A percentile compares a stretch with the other conserved stretches of the same genome.
Evolutionary conservation across 352 stramenopile species (phyloP).

Genomic region (Phytopythium montanum): DNA sequence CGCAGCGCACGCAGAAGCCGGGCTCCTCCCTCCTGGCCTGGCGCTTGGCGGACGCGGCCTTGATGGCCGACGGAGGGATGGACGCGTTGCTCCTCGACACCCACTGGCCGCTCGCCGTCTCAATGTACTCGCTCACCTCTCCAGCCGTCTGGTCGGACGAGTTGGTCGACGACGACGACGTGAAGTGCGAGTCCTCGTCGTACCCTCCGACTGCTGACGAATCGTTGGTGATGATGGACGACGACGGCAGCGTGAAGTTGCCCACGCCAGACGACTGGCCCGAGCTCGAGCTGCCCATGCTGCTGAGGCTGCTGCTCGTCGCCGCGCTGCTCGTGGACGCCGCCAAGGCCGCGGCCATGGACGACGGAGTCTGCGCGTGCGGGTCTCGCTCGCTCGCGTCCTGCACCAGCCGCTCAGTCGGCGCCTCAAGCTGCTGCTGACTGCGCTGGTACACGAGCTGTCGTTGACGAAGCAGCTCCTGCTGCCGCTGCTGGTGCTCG

Average conservation of each 20-base stretch:
- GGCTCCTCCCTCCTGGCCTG: constrained; percentile 16
- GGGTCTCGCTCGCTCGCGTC: constrained; percentile 13
- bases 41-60: constrained; percentile 4
- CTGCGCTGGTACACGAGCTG: constrained; percentile 15
- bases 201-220: constrained; percentile 1
- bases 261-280: constrained; percentile 15
- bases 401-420: constrained; percentile 18
- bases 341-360: constrained; percentile 12
- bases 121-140: constrained; percentile 56
- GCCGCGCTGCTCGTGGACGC: constrained; percentile 2
- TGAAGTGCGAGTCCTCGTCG: constrained; percentile 14
- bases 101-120: constrained; percentile 60
- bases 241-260: constrained; percentile 3
- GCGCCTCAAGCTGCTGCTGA: constrained; percentile 20
- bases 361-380: constrained; percentile 10
- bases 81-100: constrained; percentile 28
- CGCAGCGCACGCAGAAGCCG: constrained; percentile 36
- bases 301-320: constrained; percentile 35
- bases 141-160: constrained; percentile 27
- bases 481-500: constrained; percentile 21
- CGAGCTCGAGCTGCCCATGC: constrained; percentile 29
- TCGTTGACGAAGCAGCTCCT: constrained; percentile 13
- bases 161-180: constrained; percentile 16
- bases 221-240: background rate
- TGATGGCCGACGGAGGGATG: constrained; percentile 15